A percentile compares a stretch with the other conserved stretches of the same genome.
phyloP scores from a whole-genome alignment of 768 basidiomycete genomes.

The Hypholoma fasciculare region DNA sequence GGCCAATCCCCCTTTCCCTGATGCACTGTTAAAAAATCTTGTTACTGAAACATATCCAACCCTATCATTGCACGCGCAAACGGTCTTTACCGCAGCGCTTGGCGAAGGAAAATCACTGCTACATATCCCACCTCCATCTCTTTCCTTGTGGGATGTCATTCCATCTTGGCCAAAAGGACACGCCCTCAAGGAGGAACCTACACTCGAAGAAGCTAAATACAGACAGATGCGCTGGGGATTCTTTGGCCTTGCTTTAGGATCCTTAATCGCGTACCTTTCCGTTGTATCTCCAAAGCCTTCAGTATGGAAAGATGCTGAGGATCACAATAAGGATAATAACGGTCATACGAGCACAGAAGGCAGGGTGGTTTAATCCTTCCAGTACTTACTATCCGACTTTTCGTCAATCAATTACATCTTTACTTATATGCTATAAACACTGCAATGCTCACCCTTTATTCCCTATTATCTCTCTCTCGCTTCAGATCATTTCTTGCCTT shows the following conservation, averaged over 20 bases:
- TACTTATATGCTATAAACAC: no score
- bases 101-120: slow-evolving; percentile 18
- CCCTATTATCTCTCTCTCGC: no score
- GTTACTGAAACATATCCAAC: slow-evolving; percentile 55
- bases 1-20: slow-evolving; percentile 57
- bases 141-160: slow-evolving; percentile 39
- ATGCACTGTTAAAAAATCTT: slow-evolving; percentile 55
- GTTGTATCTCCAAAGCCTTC: slow-evolving; percentile 23
- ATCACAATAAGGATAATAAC: slow-evolving; percentile 9
- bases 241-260: slow-evolving; percentile 43
- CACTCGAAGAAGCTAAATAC: slow-evolving; percentile 47
- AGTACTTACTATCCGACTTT: no score
- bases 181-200: slow-evolving; percentile 5
- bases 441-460: no score
- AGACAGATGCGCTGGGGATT: slow-evolving; percentile 55
- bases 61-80: slow-evolving; percentile 58
- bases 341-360: no score
- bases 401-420: no score
- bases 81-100: slow-evolving; percentile 37
- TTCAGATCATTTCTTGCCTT: no score
- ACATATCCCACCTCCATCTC: slow-evolving; percentile 12
- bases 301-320: slow-evolving; percentile 6
- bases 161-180: slow-evolving; percentile 29
- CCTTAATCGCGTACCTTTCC: slow-evolving; percentile 38
- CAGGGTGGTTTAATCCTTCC: not conserved